Conservation (phyloP, 2,329 filamentous ascomycete genomes). For the Furcasterigmium sp. region DNA sequence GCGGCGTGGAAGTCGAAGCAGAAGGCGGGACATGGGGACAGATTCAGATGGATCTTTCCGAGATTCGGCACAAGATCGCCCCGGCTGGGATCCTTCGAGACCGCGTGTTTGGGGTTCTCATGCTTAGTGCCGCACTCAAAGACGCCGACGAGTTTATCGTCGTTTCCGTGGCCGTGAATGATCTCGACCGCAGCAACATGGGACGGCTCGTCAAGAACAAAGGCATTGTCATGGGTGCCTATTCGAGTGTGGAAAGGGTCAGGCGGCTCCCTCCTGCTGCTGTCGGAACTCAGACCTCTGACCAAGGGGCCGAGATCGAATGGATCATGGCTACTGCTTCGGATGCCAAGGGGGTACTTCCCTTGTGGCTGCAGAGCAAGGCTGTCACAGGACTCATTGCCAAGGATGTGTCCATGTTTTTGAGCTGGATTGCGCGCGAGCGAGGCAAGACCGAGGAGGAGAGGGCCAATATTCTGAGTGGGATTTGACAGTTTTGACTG, state of each 20-base stretch:
- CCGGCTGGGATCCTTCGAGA: conserved; percentile 45
- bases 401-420: conserved; percentile 67
- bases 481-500: too few species aligned
- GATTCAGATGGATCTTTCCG: conserved; percentile 47
- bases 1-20: conserved; percentile 30
- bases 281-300: too few species aligned
- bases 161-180: conserved; percentile 49
- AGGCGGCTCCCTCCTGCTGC: conserved; percentile 25
- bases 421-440: conserved; percentile 53
- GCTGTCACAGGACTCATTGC: conserved; percentile 58
- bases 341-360: conserved; percentile 63
- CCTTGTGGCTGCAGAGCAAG: conserved; percentile 60
- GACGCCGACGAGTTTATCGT: conserved; percentile 44
- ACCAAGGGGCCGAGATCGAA: conserved; percentile 44
- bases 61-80: conserved; percentile 61
- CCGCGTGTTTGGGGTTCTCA: conserved; percentile 62
- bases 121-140: conserved; percentile 48
- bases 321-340: conserved; percentile 78
- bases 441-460: conserved; percentile 21
- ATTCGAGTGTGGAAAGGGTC: conserved; percentile 61
- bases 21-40: conserved; percentile 36
- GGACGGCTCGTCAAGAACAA: conserved; percentile 31
- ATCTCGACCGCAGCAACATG: conserved; percentile 27
- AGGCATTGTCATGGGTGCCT: conserved; percentile 50
- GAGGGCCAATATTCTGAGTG: neutral